Base-by-base conservation (phyloP, 108 stramenopile species). In the Fragilaria crotonensis region DNA sequence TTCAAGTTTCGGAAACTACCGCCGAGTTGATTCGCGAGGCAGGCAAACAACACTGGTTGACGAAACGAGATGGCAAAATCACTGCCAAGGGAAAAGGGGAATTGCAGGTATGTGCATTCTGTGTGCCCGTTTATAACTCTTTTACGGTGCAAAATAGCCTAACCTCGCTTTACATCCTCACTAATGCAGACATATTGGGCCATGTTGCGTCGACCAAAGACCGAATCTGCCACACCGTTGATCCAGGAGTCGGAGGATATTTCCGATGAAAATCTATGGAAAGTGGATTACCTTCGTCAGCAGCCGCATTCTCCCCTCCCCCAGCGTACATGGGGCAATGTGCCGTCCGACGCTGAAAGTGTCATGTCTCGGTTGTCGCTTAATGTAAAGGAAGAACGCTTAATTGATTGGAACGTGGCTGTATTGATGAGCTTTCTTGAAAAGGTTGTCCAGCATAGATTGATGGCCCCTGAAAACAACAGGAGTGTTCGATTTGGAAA, bases 41-140 rank as follows among this genome's bases (percentile, higher is more conserved):
- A 41, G 61, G 50, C 17, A 76, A 72, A 49, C 61, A 22, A 2
- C 45, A 33, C 23, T 79, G 72, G 72, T 41, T 79, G 25, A 62
- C 48, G 18, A 67, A 56, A 30, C 58, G 78, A 14, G 72, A 73
- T 14, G 75, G 53, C 1, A 41, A 26, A 33, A 28, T 79, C 21
- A 52, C 60, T 30, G 71, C 74, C 32, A 79, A 79, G 68, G 74
- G 74, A 25, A 79, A 79, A 54, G 78, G 78, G 0, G 28, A 68
- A 44, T 48, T 79, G 9, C 78, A 79, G 59, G 62, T 41, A 41
- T 14, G 36, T 41, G 11, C 36, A 7, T 11, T 41, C 11, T 41
- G 14, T 14, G 7, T 14, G 7, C 7, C 14, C 14, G 36, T 41
- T 41, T 41, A 14, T 7, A 41, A 41, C 36, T 41, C 11, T 11